A percentile compares a stretch with the other conserved stretches of the same genome.
Evolutionary conservation across 805 yeast species (phyloP).

Genomic region (Candida hispaniensis): DNA sequence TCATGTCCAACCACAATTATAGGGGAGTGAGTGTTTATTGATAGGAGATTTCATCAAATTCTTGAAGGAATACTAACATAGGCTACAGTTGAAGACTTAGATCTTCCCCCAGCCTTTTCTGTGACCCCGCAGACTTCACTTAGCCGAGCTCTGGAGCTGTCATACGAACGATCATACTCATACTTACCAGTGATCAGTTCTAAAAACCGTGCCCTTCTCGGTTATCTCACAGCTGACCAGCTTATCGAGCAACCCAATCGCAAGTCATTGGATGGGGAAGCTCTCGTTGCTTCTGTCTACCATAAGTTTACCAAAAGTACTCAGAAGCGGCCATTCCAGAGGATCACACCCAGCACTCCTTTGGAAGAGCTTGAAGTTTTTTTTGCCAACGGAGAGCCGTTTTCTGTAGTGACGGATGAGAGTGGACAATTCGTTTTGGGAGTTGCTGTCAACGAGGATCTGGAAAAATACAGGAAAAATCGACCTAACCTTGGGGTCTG

Average conservation of each 20-base stretch:
- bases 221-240: conserved; percentile 38
- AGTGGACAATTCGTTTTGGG: conserved; percentile 46
- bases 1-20: conserved; percentile 15
- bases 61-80: conserved; percentile 20
- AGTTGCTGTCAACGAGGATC: conserved; percentile 44
- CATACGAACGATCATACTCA: conserved; percentile 46
- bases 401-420: conserved; percentile 48
- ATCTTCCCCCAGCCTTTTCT: conserved; percentile 46
- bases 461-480: conserved; percentile 34
- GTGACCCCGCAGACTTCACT: conserved; percentile 40
- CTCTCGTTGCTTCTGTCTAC: conserved; percentile 30
- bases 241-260: conserved; percentile 27
- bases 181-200: conserved; percentile 44
- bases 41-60: no score
- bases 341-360: conserved; percentile 45
- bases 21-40: conserved; percentile 9
- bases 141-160: conserved; percentile 41
- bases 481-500: conserved; percentile 37
- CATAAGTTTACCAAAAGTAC: conserved; percentile 24
- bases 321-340: conserved; percentile 29
- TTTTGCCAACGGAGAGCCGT: conserved; percentile 39
- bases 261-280: conserved; percentile 17
- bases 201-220: conserved; percentile 38
- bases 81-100: conserved; percentile 51
- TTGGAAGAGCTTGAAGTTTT: conserved; percentile 43